phyloP scores from a whole-genome alignment of 208 protist genomes.

The Strigomonas culicis region DNA sequence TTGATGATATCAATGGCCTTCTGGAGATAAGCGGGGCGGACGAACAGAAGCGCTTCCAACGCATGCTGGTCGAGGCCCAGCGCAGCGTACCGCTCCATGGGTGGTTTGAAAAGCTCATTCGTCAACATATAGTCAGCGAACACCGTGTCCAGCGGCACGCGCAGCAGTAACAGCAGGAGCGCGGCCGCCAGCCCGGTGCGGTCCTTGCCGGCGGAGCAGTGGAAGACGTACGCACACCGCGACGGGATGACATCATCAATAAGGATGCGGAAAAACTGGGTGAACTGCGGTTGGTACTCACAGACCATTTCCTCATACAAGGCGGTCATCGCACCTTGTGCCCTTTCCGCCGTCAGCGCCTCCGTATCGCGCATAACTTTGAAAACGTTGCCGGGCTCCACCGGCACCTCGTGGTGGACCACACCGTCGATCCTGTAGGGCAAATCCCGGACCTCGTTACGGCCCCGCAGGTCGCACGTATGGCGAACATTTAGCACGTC shows the following conservation, averaged over 20 bases:
- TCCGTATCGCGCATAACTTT: too few relatives aligned
- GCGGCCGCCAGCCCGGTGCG: constrained; percentile 34
- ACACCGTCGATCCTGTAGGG: constrained; percentile 28
- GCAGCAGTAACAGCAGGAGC: constrained; percentile 28
- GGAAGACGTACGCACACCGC: constrained; percentile 28
- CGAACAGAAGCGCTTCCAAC: too few relatives aligned
- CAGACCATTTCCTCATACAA: constrained; percentile 3
- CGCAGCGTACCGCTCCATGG: too few relatives aligned
- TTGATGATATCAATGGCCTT: too few relatives aligned
- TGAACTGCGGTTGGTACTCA: constrained; percentile 23
- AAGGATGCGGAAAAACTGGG: constrained; percentile 17
- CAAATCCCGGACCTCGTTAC: constrained; percentile 13
- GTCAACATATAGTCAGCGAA: constrained; percentile 46
- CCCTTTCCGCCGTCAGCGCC: background rate
- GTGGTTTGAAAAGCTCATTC: constrained; percentile 5
- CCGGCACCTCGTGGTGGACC: constrained; percentile 17
- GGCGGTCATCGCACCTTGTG: background rate
- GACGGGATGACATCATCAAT: constrained; percentile 15
- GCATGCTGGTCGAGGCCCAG: too few relatives aligned
- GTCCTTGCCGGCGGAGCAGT: constrained; percentile 64
- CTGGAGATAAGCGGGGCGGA: too few relatives aligned
- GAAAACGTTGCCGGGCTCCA: constrained; percentile 1
- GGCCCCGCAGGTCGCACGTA: constrained; percentile 33
- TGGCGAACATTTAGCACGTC: constrained; percentile 12
- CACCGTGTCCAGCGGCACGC: constrained; percentile 25